Evolutionary conservation across 2,329 filamentous ascomycete species (phyloP).

Genomic region (Fusarium neocosmosporiellum): DNA sequence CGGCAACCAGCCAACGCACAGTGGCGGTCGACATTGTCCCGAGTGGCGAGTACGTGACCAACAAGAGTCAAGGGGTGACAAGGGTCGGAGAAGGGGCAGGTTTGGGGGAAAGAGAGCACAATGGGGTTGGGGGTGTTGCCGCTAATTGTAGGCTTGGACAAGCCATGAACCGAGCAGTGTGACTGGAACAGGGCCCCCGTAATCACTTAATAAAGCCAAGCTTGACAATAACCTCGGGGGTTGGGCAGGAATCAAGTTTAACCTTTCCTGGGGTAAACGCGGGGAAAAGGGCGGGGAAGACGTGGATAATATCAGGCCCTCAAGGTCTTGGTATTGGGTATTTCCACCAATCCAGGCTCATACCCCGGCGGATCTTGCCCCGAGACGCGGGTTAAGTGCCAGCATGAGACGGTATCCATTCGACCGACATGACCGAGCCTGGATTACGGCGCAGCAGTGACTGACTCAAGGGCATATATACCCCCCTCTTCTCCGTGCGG

Average conservation of each 20-base stretch:
- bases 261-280: constrained; percentile 1
- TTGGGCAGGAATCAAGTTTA: background rate
- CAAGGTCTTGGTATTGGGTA: background rate
- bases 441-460: background rate
- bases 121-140: background rate
- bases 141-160: background rate
- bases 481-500: background rate
- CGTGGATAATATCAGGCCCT: background rate
- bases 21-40: constrained; percentile 16
- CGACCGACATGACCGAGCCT: background rate
- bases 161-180: background rate
- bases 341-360: background rate
- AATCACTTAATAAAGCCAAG: background rate
- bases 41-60: background rate
- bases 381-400: background rate
- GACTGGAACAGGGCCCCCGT: background rate
- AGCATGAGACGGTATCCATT: background rate
- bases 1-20: too few species aligned
- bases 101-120: background rate
- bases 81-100: background rate
- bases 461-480: background rate
- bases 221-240: background rate
- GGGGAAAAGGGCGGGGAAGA: background rate
- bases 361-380: background rate
- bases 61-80: background rate